Conservation (phyloP, 78 protist species). For the Dictyostelium citrinum region DNA sequence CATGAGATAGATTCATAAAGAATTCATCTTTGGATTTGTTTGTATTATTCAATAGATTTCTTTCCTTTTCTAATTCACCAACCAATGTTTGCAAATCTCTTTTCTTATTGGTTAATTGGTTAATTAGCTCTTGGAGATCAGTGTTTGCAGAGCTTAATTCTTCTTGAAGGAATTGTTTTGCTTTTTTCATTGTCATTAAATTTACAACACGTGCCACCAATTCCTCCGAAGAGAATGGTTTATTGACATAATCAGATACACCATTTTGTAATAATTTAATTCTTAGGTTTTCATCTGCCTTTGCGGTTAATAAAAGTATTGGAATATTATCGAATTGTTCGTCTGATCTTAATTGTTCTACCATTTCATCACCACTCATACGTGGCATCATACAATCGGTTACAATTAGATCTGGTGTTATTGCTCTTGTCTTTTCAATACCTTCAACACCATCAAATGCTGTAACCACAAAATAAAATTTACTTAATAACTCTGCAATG, state of each 20-base stretch:
- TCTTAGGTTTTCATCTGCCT: slow-evolving; percentile 75
- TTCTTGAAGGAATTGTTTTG: slow-evolving; percentile 58
- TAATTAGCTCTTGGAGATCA: slow-evolving; percentile 27
- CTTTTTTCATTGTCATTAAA: slow-evolving; percentile 64
- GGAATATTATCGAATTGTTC: slow-evolving; percentile 49
- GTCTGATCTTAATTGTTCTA: slow-evolving; percentile 19
- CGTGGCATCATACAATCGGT: slow-evolving; percentile 86
- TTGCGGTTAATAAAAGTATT: slow-evolving; percentile 67
- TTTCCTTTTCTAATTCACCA: slow-evolving; percentile 38
- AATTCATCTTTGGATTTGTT: slow-evolving; percentile 67
- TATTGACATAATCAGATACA: slow-evolving; percentile 71
- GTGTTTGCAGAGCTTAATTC: slow-evolving; percentile 30
- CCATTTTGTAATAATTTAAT: slow-evolving; percentile 53
- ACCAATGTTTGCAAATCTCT: slow-evolving; percentile 54
- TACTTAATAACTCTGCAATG: slow-evolving; percentile 18
- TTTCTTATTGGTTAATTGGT: slow-evolving; percentile 29
- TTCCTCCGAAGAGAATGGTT: slow-evolving; percentile 72
- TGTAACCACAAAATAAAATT: slow-evolving; percentile 20
- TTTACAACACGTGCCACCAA: slow-evolving; percentile 37
- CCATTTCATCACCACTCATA: slow-evolving; percentile 78
- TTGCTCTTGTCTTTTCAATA: slow-evolving; percentile 23
- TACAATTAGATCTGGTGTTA: slow-evolving; percentile 56
- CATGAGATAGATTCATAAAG: slow-evolving; percentile 66
- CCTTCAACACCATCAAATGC: slow-evolving; percentile 73
- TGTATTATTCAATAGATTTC: slow-evolving; percentile 27